Evolutionary conservation across 495 filamentous ascomycete genomes (phyloP).

Genomic region (Tuber borchii): DNA sequence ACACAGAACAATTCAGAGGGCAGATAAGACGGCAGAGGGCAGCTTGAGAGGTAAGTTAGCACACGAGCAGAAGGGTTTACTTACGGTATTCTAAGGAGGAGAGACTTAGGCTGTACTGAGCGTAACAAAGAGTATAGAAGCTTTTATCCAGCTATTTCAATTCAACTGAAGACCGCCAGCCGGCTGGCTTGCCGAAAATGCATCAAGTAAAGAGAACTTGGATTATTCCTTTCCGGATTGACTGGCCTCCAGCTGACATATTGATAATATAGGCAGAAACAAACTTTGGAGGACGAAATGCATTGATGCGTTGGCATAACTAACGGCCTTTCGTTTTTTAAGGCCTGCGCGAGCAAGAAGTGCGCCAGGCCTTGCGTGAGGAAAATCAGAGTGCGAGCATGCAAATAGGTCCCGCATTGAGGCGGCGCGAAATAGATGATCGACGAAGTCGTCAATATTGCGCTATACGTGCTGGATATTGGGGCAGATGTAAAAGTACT

Average conservation of each 20-base stretch:
- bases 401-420: conserved; percentile 17
- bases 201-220: background rate
- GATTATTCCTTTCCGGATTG: conserved; percentile 25
- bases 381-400: conserved; percentile 20
- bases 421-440: conserved; percentile 32
- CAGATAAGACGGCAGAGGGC: background rate
- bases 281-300: conserved; percentile 32
- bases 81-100: background rate
- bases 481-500: background rate
- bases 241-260: conserved; percentile 28
- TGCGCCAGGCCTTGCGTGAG: conserved; percentile 34
- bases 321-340: conserved; percentile 32
- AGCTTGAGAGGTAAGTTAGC: background rate
- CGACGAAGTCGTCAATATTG: conserved; percentile 40
- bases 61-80: background rate
- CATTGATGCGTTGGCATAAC: conserved; percentile 42
- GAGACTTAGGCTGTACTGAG: background rate
- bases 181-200: conserved; percentile 31
- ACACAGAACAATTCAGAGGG: background rate
- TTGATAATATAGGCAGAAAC: conserved; percentile 42
- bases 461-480: conserved; percentile 12
- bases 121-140: background rate
- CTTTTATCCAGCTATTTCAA: background rate
- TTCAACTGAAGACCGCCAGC: background rate
- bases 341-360: conserved; percentile 31